Base-by-base conservation (phyloP, 352 stramenopile species). In the Phytophthora macrochlamydospora region DNA sequence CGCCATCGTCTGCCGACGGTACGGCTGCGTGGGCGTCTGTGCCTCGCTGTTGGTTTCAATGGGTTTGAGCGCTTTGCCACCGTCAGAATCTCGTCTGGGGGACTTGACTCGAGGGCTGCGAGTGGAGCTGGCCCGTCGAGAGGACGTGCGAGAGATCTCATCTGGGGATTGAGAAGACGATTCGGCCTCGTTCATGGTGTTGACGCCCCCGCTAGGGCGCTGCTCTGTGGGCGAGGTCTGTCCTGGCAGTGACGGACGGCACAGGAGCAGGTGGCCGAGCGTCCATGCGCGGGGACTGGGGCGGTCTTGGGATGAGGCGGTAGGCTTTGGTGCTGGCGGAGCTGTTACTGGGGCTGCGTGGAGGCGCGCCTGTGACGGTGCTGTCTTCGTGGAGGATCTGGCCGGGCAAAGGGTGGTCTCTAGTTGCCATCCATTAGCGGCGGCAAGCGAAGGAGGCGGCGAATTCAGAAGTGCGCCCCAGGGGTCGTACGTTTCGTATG, bases 351-450 rank as follows among this genome's bases (percentile, higher is more conserved):
- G 33, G 12, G 38, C 31, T 57, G 8, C 37, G 40, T 18, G n/a
- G 50, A n/a, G 14, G 45, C 5, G 11, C 24, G 13, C 32, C 11
- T 38, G 6, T 48, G 45, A 28, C n/a, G 42, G 46, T 49, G 56
- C 61, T 59, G 51, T 71, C 57, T 51, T 65, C 49, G 50, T 32
- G 55, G 50, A 33, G 40, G 53, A 71, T 66, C 64, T 71, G 51
- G 13, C 65, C 71, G n/a, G 71, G 71, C 6, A 64, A 24, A 33
- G 60, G 32, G 14, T 58, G 55, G 31, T 33, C 58, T 29, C 61
- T 65, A 51, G 65, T 69, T 49, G 54, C 66, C 33, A 62, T 78
- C 24, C 56, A 77, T 64, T 24, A 42, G 45, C 51, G 57, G 33
- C 63, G 29, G 43, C 46, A 43, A 44, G 49, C 4, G 31, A 30